A percentile compares a stretch with the other conserved stretches of the same genome.
These are phyloP conservation scores for Ascochyta fabae DNA, from an alignment of 2,329 filamentous ascomycete species.

Conservation along the genomic window DNA sequence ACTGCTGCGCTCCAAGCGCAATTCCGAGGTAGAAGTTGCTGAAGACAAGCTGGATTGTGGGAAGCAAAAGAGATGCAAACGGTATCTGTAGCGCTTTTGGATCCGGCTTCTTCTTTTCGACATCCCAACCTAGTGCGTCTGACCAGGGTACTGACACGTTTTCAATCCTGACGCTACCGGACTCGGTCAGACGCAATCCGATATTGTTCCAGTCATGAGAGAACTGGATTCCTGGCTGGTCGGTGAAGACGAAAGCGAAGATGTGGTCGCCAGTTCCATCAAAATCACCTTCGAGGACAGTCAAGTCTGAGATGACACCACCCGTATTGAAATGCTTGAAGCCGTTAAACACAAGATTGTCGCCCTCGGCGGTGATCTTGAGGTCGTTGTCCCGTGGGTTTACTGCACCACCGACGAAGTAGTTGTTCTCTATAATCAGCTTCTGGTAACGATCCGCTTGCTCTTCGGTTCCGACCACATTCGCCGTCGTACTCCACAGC, in stretches of 20 bases:
- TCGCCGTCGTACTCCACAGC: conserved; percentile 67
- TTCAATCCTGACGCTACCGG: conserved; percentile 66
- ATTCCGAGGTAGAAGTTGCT: conserved; percentile 71
- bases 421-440: conserved; percentile 67
- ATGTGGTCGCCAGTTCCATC: conserved; percentile 66
- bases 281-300: conserved; percentile 68
- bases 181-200: conserved; percentile 68
- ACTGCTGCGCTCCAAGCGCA: conserved; percentile 63
- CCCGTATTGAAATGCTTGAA: conserved; percentile 73
- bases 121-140: conserved; percentile 68
- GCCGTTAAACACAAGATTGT: conserved; percentile 65
- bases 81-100: conserved; percentile 59
- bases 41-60: conserved; percentile 71
- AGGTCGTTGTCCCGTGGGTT: conserved; percentile 70
- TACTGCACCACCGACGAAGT: conserved; percentile 69
- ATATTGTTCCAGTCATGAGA: conserved; percentile 70
- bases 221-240: conserved; percentile 64
- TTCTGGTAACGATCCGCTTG: conserved; percentile 65
- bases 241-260: conserved; percentile 66
- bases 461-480: conserved; percentile 65
- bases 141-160: conserved; percentile 64
- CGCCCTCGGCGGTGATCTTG: conserved; percentile 61
- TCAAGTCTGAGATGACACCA: conserved; percentile 69
- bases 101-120: conserved; percentile 57
- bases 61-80: conserved; percentile 65